Evolutionary conservation across 306 rosid species (phyloP).

Genomic region (Glycyrrhiza uralensis): DNA sequence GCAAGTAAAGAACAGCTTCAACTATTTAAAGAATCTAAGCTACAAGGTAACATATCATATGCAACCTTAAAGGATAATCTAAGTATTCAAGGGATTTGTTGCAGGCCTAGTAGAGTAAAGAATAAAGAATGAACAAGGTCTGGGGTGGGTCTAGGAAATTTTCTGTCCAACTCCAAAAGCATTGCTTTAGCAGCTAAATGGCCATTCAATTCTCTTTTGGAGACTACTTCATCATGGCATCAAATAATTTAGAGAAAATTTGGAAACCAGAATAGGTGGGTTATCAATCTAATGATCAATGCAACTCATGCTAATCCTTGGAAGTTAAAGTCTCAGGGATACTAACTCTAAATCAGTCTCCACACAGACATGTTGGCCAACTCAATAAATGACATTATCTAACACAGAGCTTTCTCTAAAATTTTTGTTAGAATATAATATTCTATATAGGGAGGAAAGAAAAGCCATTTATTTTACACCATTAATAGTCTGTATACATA

Average conservation of each 20-base stretch:
- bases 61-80: neutral
- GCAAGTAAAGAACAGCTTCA: neutral
- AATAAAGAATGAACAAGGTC: neutral
- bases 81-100: neutral
- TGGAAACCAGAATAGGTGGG: neutral
- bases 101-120: neutral
- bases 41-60: neutral
- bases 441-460: neutral
- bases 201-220: neutral
- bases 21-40: neutral
- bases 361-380: neutral
- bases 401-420: neutral
- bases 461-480: neutral
- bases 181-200: slow-evolving; percentile 10
- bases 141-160: neutral
- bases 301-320: neutral
- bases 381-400: neutral
- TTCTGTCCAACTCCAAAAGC: neutral
- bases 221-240: slow-evolving; percentile 4
- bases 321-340: neutral
- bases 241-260: neutral
- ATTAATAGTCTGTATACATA: neutral
- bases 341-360: neutral
- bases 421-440: neutral
- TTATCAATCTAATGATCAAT: neutral